phyloP scores from a whole-genome alignment of 2,329 filamentous ascomycete species.

The Cladosporium sp. region DNA sequence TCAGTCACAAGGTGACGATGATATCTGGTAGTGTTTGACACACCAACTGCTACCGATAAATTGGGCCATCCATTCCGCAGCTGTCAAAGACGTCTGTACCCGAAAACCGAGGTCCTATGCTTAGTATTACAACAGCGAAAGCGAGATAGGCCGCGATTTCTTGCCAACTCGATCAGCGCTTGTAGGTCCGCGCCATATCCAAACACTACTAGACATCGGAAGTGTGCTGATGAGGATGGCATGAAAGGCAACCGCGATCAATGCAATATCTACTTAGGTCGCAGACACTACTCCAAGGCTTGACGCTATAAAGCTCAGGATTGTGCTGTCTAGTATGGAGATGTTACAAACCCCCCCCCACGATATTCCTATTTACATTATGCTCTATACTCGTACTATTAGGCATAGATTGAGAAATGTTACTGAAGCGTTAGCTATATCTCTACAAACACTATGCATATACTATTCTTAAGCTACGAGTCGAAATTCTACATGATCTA shows the following conservation, averaged over 20 bases:
- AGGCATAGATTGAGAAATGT: too few relatives aligned
- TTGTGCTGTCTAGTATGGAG: too few relatives aligned
- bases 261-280: background rate
- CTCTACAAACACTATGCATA: too few relatives aligned
- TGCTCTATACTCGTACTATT: too few relatives aligned
- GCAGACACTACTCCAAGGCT: too few relatives aligned
- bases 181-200: background rate
- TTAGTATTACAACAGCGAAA: conserved; percentile 20
- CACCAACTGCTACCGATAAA: conserved; percentile 16
- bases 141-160: conserved; percentile 18
- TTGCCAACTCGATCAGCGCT: background rate
- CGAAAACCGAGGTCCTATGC: conserved; percentile 18
- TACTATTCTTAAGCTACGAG: too few relatives aligned
- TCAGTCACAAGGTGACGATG: background rate
- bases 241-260: background rate
- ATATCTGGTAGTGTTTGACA: background rate
- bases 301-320: too few relatives aligned
- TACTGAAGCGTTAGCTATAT: too few relatives aligned
- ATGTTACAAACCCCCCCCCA: too few relatives aligned
- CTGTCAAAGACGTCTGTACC: conserved; percentile 14
- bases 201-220: background rate
- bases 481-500: too few relatives aligned
- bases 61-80: conserved; percentile 18
- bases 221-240: conserved; percentile 7
- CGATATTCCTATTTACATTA: too few relatives aligned